These are phyloP conservation scores for Cladosporium sp. DNA, from an alignment of 2,329 filamentous ascomycete species.

Conservation along the genomic window DNA sequence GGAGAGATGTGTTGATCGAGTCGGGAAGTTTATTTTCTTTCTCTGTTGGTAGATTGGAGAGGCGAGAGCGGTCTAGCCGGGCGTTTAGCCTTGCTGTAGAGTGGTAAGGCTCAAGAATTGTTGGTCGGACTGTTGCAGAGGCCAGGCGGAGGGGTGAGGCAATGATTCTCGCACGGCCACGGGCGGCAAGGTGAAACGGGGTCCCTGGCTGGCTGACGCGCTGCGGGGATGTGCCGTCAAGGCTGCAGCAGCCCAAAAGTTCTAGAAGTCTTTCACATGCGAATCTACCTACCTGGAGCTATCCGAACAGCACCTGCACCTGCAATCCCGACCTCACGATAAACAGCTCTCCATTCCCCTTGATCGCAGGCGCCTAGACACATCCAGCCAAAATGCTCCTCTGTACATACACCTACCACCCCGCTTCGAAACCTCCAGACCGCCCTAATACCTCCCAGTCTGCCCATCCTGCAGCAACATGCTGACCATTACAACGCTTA, in stretches of 20 bases:
- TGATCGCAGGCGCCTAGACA: background rate
- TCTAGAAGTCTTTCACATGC: conserved; percentile 11
- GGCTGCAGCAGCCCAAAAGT: background rate
- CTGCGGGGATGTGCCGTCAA: no score
- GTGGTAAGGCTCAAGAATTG: background rate
- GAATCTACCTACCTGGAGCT: background rate
- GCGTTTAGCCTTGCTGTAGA: background rate
- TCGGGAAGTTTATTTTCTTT: background rate
- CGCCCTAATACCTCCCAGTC: conserved; percentile 44
- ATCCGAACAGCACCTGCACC: background rate
- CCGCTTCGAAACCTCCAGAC: background rate
- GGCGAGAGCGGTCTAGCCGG: background rate
- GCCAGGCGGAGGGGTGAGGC: background rate
- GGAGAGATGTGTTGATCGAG: background rate
- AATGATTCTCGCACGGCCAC: conserved; percentile 1
- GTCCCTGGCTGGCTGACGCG: background rate
- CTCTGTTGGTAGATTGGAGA: background rate
- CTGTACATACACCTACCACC: background rate
- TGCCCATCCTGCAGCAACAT: conserved; percentile 80
- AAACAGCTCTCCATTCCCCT: background rate
- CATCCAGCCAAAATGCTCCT: background rate
- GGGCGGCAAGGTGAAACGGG: conserved; percentile 8
- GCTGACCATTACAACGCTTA: conserved; percentile 60
- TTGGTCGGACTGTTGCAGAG: background rate
- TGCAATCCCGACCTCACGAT: background rate